phyloP scores from a whole-genome alignment of 371 early-diverging fungal species.

The Circinella umbellata region DNA sequence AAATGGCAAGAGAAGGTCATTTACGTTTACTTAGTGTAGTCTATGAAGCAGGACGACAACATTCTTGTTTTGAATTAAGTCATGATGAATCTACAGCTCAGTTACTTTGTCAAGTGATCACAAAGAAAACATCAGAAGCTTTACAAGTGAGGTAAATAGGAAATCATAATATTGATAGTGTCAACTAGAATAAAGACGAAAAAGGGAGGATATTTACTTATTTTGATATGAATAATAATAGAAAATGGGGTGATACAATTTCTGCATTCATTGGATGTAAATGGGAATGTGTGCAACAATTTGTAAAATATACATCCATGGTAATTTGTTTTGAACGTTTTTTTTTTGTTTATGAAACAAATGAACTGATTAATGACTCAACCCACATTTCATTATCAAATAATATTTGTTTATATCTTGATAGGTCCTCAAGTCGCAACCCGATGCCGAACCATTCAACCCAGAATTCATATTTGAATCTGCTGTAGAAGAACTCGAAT shows the following conservation, averaged over 20 bases:
- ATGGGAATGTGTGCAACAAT: constrained; percentile 40
- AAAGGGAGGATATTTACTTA: no score
- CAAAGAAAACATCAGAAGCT: constrained; percentile 42
- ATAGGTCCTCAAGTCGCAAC: background rate
- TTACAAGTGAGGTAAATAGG: constrained; percentile 34
- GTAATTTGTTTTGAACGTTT: constrained; percentile 9
- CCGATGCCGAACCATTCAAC: constrained; percentile 25
- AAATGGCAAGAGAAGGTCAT: constrained; percentile 34
- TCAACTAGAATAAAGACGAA: no score
- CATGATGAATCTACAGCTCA: constrained; percentile 23
- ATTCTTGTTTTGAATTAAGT: constrained; percentile 17
- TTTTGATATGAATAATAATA: constrained; percentile 1
- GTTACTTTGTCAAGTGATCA: constrained; percentile 23
- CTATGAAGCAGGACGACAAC: constrained; percentile 27
- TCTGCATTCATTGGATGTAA: constrained; percentile 41
- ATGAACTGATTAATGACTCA: no score
- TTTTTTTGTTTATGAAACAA: background rate
- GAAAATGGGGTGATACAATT: constrained; percentile 47
- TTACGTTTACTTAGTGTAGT: constrained; percentile 28
- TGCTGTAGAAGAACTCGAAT: constrained; percentile 50
- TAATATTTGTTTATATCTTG: no score
- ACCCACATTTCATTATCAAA: no score
- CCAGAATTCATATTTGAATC: constrained; percentile 33
- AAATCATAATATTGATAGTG: background rate
- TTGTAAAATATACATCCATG: constrained; percentile 30